phyloP scores from a whole-genome alignment of 441 rosid species.

The California macrophylla region DNA sequence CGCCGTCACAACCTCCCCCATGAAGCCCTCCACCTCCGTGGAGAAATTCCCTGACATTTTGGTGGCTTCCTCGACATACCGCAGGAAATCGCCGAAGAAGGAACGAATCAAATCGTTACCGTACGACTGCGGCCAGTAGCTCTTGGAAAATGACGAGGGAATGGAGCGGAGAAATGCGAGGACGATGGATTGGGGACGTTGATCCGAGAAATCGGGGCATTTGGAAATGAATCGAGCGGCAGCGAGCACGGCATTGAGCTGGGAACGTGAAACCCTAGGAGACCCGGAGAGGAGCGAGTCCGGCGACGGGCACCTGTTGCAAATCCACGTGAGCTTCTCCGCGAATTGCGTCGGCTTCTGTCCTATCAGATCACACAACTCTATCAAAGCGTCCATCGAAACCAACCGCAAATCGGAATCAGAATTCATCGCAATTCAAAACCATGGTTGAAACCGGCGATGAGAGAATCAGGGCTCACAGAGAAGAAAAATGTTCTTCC shows the following conservation, averaged over 20 bases:
- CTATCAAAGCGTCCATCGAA: constrained; percentile 67
- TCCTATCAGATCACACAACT: constrained; percentile 71
- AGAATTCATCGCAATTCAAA: background rate
- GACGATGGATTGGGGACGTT: constrained; percentile 45
- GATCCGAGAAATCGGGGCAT: constrained; percentile 37
- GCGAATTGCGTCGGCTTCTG: constrained; percentile 59
- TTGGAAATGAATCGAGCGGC: constrained; percentile 64
- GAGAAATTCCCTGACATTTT: constrained; percentile 48
- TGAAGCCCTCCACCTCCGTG: constrained; percentile 48
- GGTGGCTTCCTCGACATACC: constrained; percentile 42
- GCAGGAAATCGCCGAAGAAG: constrained; percentile 56
- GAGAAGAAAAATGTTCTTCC: too few species aligned
- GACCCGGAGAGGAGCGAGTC: constrained; percentile 49
- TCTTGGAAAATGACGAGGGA: constrained; percentile 54
- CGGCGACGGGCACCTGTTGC: constrained; percentile 79
- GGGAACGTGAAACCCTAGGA: constrained; percentile 65
- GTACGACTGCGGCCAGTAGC: constrained; percentile 90
- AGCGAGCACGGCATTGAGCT: constrained; percentile 78
- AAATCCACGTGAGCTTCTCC: constrained; percentile 76
- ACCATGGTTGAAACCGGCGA: too few species aligned
- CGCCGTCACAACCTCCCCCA: constrained; percentile 53
- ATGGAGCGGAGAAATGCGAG: constrained; percentile 57
- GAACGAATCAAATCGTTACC: constrained; percentile 38
- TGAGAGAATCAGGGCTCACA: too few species aligned
- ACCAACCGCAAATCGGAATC: background rate